Base-by-base conservation (phyloP, 225 moss, liverwort and hornwort genomes). In the Bryoerythrophyllum caledonicum region DNA sequence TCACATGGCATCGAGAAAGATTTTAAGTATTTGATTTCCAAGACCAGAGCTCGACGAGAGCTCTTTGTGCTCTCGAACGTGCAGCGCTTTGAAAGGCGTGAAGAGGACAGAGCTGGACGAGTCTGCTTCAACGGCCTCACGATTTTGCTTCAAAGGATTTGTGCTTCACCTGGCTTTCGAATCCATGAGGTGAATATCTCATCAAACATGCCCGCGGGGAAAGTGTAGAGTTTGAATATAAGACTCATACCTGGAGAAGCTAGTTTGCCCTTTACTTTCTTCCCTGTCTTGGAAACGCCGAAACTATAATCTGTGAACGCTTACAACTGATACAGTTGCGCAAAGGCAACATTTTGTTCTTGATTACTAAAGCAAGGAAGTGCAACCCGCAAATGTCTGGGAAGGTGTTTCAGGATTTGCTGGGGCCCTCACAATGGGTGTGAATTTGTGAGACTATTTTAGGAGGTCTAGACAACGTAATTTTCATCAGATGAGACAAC, bases 121-220 rank as follows among this genome's bases (percentile, higher is more conserved):
- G 28, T 56, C n/a, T 43, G 68, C 68, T 4, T 44, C 58, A 32
- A 59, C n/a, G n/a, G 56, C 27, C 38, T 49, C 13, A 0, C 23
- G 19, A 49, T 26, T 63, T 41, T 63, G 63, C 54, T 56, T 77
- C 43, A 61, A 54, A 73, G 40, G 8, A 23, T 17, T 53, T 49
- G 68, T 63, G 41, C 37, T 56, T 58, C 60, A 24, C 37, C 73
- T 67, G 67, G 41, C 21, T 57, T 37, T 68, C 21, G 44, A 24
- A 58, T 78, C 32, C 26, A 66, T 65, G 65, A 49, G 26, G 65
- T 65, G 78, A 66, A 72, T 28, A 59, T 37, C 49, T 34, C 49
- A 23, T 66, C 72, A 9, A 57, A 65, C 72, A 48, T 59, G 49
- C 17, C 49, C 38, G 25, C 11, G 16, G 52, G 41, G 5, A 40